Evolutionary conservation across 169 alveolate species (phyloP), one percentile per base, ranked within the genome.

Genomic region (Plasmodium falciparum): DNA sequence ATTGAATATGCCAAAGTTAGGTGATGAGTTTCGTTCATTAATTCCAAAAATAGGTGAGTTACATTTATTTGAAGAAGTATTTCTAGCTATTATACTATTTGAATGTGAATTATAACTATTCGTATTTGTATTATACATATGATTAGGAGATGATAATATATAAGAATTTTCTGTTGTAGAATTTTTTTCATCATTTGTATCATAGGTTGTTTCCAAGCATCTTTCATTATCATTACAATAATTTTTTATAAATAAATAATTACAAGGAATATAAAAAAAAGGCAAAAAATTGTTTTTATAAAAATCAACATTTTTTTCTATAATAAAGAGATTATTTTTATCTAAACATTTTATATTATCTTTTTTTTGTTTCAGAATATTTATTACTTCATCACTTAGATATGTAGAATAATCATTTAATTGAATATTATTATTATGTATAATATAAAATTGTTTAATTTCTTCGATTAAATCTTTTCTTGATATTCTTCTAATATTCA

Each of bases 401-500:
- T 49, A 72, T 50, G 29, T 61, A 13, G 92, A 70, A 67, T 86
- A 86, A 11, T 71, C 88, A 56, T 65, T 39, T 59, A 86, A 50
- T 62, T 33, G 71, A 13, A 86, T 73, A 43, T 43, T 62, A 33
- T 63, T 86, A 54, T 86, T 86, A 49, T 86, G 92, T 1, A 86
- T 65, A 54, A 26, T 86, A 62, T 71, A 86, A 62, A 86, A 86
- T 29, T 86, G 63, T n/a, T 86, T 86, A 59, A 86, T 86, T 72
- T 86, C 88, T 54, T 62, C 70, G 3, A 86, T 72, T 72, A 86
- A 67, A 3, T 71, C 4, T 43, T 66, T 76, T 20, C 33, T 70
- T 62, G 92, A 86, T 13, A 86, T 56, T 73, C 86, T 72, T 54
- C 75, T 86, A 45, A 86, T 61, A 70, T 86, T 86, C 45, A 86